A percentile compares a stretch with the other conserved stretches of the same genome.
phyloP scores from a whole-genome alignment of 2,329 filamentous ascomycete species.

The Stagonosporopsis chrysanthemi region DNA sequence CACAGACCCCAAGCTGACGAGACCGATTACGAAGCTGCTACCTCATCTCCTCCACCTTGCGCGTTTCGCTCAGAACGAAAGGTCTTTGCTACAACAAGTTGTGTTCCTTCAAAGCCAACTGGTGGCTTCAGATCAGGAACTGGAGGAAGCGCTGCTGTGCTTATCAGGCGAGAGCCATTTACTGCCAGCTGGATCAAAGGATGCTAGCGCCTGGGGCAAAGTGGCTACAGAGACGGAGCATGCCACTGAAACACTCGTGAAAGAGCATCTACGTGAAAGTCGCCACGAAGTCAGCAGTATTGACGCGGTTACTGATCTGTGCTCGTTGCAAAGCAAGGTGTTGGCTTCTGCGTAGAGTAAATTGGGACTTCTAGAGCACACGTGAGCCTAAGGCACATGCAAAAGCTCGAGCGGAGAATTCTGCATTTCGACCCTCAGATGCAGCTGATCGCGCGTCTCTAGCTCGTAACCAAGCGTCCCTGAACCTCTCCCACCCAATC shows the following conservation, averaged over 20 bases:
- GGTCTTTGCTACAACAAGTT: slow-evolving; percentile 44
- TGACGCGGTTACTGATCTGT: slow-evolving; percentile 37
- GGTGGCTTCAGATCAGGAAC: slow-evolving; percentile 39
- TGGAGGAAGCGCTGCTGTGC: slow-evolving; percentile 38
- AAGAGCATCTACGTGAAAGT: slow-evolving; percentile 30
- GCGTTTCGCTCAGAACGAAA: slow-evolving; percentile 35
- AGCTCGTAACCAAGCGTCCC: background rate
- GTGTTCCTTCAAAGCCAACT: slow-evolving; percentile 46
- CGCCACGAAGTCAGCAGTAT: slow-evolving; percentile 36
- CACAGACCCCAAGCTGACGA: slow-evolving; percentile 1
- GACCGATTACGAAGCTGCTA: slow-evolving; percentile 37
- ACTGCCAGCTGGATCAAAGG: slow-evolving; percentile 42
- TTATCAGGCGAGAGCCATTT: slow-evolving; percentile 51
- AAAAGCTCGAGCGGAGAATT: background rate
- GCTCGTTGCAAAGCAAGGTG: slow-evolving; percentile 39
- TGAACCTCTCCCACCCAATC: background rate
- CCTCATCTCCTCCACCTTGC: slow-evolving; percentile 42
- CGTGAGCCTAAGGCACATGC: background rate
- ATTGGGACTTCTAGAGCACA: background rate
- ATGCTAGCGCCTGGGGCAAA: slow-evolving; percentile 37
- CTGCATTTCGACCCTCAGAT: background rate
- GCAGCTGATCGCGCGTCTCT: background rate
- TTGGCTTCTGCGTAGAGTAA: slow-evolving; percentile 6
- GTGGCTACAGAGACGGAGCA: slow-evolving; percentile 32
- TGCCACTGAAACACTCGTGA: slow-evolving; percentile 28